Evolutionary conservation across 2,329 filamentous ascomycete genomes (phyloP).

Genomic region (Furcasterigmium furcatum): DNA sequence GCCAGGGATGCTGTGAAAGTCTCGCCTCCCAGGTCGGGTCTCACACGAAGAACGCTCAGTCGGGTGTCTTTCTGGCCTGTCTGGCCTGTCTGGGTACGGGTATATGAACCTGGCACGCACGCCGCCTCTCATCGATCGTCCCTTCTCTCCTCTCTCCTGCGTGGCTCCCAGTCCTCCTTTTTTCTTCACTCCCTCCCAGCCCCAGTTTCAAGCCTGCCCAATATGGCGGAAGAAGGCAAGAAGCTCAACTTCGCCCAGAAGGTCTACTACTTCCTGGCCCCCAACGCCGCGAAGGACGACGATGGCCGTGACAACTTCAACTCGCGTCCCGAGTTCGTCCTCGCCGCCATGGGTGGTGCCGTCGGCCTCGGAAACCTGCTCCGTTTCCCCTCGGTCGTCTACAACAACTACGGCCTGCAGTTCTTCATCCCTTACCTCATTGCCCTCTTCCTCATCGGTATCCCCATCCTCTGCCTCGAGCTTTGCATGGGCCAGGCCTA

Average conservation of each 20-base stretch:
- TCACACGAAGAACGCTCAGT: too few species aligned
- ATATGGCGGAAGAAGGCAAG: neutral
- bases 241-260: conserved; percentile 7
- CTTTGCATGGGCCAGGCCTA: conserved; percentile 66
- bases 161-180: neutral
- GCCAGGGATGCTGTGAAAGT: neutral
- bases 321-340: conserved; percentile 42
- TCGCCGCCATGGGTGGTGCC: conserved; percentile 49
- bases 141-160: neutral
- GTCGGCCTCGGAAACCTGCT: conserved; percentile 53
- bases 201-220: neutral
- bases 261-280: conserved; percentile 14
- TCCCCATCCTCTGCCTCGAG: conserved; percentile 51
- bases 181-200: neutral
- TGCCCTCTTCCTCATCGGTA: conserved; percentile 47
- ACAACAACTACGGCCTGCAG: conserved; percentile 53
- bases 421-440: conserved; percentile 55
- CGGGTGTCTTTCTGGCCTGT: too few species aligned
- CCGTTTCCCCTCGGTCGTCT: conserved; percentile 51
- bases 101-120: neutral
- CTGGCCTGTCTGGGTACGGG: neutral
- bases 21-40: neutral
- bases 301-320: conserved; percentile 40
- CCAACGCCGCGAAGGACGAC: conserved; percentile 17
- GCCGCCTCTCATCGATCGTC: neutral